Conservation (phyloP, 371 early-diverging fungal genomes). For the Mortierella sp. region DNA sequence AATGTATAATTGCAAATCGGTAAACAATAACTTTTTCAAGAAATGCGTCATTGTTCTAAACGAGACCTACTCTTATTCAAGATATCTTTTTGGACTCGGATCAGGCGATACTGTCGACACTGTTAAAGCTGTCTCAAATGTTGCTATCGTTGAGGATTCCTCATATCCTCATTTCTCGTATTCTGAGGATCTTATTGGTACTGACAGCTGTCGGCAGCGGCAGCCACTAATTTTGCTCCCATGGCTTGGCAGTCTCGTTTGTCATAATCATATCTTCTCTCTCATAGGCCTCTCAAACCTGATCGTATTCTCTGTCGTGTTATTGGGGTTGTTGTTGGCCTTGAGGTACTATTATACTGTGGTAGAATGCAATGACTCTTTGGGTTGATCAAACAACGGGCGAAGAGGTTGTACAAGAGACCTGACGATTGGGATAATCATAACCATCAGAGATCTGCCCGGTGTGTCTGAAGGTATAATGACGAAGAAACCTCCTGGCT, state of each 20-base stretch:
- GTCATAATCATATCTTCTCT: constrained; percentile 23
- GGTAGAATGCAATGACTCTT: background rate
- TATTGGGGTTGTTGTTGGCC: background rate
- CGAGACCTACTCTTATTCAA: too few species aligned
- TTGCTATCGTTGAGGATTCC: background rate
- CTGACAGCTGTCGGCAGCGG: background rate
- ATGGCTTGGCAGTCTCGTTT: constrained; percentile 40
- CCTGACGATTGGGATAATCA: background rate
- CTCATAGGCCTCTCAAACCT: constrained; percentile 7
- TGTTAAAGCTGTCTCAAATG: background rate
- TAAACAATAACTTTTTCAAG: too few species aligned
- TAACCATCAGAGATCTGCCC: background rate
- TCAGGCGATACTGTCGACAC: too few species aligned
- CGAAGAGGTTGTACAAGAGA: background rate
- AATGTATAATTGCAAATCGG: too few species aligned
- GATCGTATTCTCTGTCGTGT: background rate
- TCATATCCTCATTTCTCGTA: background rate
- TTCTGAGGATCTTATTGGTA: too few species aligned
- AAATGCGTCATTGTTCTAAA: too few species aligned
- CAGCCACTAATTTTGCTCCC: constrained; percentile 12
- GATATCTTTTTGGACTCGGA: too few species aligned
- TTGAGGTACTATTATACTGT: background rate
- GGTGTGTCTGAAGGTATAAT: background rate
- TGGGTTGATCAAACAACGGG: background rate
- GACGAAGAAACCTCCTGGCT: constrained; percentile 22